Percentiles rank a stretch among this genome's conserved stretches.
These are phyloP conservation scores for Escallonia herrerae DNA, from an alignment of 129 eudicot genomes.

Conservation along the genomic window DNA sequence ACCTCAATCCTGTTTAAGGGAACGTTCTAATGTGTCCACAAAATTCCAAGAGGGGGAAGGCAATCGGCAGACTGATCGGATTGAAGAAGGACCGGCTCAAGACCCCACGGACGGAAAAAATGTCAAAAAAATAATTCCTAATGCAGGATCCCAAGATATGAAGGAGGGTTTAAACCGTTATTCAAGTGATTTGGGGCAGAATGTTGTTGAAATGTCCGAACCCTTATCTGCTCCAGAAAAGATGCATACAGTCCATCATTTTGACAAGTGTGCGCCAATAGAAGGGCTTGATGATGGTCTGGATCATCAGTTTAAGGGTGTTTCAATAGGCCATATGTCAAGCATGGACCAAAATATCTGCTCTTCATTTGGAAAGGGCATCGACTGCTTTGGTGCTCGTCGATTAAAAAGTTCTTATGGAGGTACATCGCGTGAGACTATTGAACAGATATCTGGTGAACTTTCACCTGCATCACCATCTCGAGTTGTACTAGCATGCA, in stretches of 20 bases:
- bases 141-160: conserved; percentile 1
- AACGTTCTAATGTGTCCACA: conserved; percentile 15
- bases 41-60: conserved; percentile 10
- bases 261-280: conserved; percentile 1
- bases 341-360: conserved; percentile 16
- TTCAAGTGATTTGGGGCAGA: conserved; percentile 15
- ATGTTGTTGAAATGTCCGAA: conserved; percentile 10
- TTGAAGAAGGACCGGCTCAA: conserved; percentile 6
- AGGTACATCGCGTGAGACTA: conserved; percentile 5
- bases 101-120: conserved; percentile 7
- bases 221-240: conserved; percentile 21
- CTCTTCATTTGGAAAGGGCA: neutral
- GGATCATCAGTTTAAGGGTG: conserved; percentile 10
- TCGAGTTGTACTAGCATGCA: conserved; percentile 5
- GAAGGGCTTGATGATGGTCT: conserved; percentile 11
- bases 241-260: conserved; percentile 6
- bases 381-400: conserved; percentile 2
- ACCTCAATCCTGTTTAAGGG: conserved; percentile 14
- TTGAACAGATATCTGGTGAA: conserved; percentile 1
- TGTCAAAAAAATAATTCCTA: neutral
- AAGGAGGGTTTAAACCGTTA: conserved; percentile 17
- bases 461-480: conserved; percentile 11
- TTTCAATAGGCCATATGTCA: conserved; percentile 6
- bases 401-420: conserved; percentile 4
- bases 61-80: neutral